These are phyloP conservation scores for Roridomyces roridus DNA, from an alignment of 768 basidiomycete genomes.

Conservation along the genomic window DNA sequence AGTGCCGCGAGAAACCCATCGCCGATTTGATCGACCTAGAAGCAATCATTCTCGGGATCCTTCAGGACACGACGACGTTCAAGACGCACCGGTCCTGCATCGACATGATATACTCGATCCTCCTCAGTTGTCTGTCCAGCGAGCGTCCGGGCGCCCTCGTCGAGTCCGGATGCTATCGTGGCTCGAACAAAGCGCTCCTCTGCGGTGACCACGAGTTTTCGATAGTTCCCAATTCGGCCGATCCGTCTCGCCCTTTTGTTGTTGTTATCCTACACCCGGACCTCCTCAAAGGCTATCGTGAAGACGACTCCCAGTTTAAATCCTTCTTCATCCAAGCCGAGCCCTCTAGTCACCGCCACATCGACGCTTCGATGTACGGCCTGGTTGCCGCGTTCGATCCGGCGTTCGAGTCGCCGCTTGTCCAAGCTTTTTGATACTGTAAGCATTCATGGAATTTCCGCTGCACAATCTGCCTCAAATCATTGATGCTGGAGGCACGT, in stretches of 20 bases:
- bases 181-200: not conserved
- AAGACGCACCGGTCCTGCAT: not conserved
- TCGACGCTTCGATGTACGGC: not conserved
- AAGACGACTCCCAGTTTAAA: not conserved
- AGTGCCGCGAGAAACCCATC: not conserved
- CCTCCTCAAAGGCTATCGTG: not conserved
- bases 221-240: not conserved
- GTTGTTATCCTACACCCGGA: not conserved
- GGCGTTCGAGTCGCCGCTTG: too few relatives aligned
- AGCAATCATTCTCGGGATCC: not conserved
- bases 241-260: not conserved
- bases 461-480: too few relatives aligned
- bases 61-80: not conserved
- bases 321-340: not conserved
- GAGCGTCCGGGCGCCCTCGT: not conserved
- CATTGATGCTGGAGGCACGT: too few relatives aligned
- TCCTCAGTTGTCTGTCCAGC: not conserved
- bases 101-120: not conserved
- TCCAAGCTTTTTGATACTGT: too few relatives aligned
- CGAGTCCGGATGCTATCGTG: not conserved
- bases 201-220: not conserved
- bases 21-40: not conserved
- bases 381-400: not conserved
- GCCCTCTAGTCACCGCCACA: not conserved
- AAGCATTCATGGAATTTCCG: too few relatives aligned